These are phyloP conservation scores for Drechmeria coniospora DNA, from an alignment of 2,329 filamentous ascomycete genomes.

Conservation along the genomic window DNA sequence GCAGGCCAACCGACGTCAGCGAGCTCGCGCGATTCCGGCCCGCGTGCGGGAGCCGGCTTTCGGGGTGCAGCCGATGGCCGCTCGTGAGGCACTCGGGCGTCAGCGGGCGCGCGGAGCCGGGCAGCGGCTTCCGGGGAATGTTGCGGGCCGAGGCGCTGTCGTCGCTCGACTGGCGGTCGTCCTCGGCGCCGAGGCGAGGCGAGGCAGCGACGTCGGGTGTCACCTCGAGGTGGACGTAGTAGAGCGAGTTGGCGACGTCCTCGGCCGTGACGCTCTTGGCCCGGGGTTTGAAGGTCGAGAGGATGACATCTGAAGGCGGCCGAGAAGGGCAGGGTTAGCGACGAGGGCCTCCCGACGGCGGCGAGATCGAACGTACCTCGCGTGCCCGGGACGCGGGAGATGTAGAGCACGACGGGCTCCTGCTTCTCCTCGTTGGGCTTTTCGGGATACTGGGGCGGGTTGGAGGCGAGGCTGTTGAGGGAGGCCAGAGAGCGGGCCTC, in stretches of 20 bases:
- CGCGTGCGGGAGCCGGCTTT: background rate
- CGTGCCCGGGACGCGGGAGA: constrained; percentile 82
- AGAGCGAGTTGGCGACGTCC: constrained; percentile 76
- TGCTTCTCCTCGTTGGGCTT: constrained; percentile 55
- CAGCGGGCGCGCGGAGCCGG: constrained; percentile 14
- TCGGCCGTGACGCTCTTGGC: constrained; percentile 77
- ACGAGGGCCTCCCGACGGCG: constrained; percentile 15
- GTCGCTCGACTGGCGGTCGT: constrained; percentile 25
- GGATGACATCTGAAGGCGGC: constrained; percentile 58
- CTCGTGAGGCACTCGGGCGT: constrained; percentile 11
- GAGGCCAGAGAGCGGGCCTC: constrained; percentile 74
- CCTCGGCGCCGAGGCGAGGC: constrained; percentile 12
- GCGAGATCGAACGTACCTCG: too few relatives aligned
- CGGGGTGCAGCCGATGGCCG: constrained; percentile 2
- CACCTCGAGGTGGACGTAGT: constrained; percentile 63
- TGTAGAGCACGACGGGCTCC: constrained; percentile 71
- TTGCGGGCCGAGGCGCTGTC: constrained; percentile 26
- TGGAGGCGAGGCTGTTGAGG: constrained; percentile 66
- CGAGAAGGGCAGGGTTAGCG: background rate
- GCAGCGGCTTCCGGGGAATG: constrained; percentile 38
- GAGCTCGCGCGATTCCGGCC: constrained; percentile 7
- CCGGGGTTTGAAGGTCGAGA: constrained; percentile 80
- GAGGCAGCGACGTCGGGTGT: constrained; percentile 32
- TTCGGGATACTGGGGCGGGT: constrained; percentile 73
- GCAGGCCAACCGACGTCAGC: constrained; percentile 5